Percentiles rank a stretch among this genome's conserved stretches.
These are phyloP conservation scores for Asterochloris sp. DNA, from an alignment of 139 green algal genomes.

Conservation along the genomic window DNA sequence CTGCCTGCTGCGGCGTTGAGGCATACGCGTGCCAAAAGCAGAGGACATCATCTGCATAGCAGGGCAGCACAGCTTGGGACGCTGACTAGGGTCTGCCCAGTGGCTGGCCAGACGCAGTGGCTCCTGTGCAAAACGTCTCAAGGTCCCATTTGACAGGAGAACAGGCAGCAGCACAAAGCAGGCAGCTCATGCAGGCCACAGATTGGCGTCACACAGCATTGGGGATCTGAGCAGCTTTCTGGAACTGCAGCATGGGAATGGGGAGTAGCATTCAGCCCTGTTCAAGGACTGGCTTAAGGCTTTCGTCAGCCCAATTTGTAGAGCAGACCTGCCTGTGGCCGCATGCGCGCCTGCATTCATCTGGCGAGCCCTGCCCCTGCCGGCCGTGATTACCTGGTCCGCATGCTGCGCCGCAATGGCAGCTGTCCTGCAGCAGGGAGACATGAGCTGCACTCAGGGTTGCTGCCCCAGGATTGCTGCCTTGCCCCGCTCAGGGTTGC, in stretches of 20 bases:
- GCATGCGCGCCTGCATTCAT: slow-evolving; percentile 71
- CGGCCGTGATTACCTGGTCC: slow-evolving; percentile 12
- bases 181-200: not conserved
- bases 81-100: too few relatives aligned
- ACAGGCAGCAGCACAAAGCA: not conserved
- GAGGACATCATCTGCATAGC: not conserved
- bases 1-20: not conserved
- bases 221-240: not conserved
- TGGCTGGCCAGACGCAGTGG: not conserved
- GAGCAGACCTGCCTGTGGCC: slow-evolving; percentile 24
- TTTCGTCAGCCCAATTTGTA: slow-evolving; percentile 15
- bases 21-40: not conserved
- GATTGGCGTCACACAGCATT: not conserved
- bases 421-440: slow-evolving; percentile 36
- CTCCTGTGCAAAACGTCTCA: not conserved
- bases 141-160: not conserved
- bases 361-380: slow-evolving; percentile 54
- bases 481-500: not conserved
- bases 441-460: not conserved
- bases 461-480: not conserved
- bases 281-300: not conserved
- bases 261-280: not conserved
- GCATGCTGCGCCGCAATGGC: slow-evolving; percentile 21
- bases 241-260: not conserved
- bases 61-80: not conserved